These are phyloP conservation scores for Moesziomyces sp. DNA, from an alignment of 1,284 basidiomycete species.

Conservation along the genomic window DNA sequence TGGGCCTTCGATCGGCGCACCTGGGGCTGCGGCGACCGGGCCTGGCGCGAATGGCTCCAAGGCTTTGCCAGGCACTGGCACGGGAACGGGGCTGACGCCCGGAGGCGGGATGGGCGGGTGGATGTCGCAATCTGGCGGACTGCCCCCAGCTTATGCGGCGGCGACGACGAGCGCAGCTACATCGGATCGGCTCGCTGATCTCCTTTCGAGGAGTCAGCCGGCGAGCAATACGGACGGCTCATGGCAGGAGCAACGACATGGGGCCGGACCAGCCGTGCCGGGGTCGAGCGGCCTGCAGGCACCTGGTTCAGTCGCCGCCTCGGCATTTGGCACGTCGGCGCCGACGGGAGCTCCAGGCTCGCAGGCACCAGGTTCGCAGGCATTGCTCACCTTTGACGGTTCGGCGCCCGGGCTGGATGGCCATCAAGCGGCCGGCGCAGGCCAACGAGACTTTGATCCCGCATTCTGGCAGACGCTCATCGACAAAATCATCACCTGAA, in stretches of 20 bases:
- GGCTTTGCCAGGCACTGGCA: not conserved
- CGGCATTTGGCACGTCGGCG: conserved; percentile 3
- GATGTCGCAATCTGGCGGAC: conserved; percentile 18
- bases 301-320: not conserved
- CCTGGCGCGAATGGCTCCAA: conserved; percentile 1
- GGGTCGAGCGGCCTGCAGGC: not conserved
- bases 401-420: conserved; percentile 4
- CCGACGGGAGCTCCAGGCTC: conserved; percentile 2
- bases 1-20: conserved; percentile 27
- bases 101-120: conserved; percentile 25
- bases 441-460: conserved; percentile 37
- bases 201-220: conserved; percentile 10
- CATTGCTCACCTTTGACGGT: conserved; percentile 16
- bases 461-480: conserved; percentile 52
- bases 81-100: conserved; percentile 12
- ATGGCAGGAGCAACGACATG: conserved; percentile 22
- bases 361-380: conserved; percentile 10
- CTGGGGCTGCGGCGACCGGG: conserved; percentile 1
- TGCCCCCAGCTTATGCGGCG: conserved; percentile 15
- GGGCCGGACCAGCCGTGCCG: not conserved
- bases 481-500: conserved; percentile 54
- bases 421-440: conserved; percentile 1
- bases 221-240: conserved; percentile 8
- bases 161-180: conserved; percentile 4
- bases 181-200: conserved; percentile 23